Evolutionary conservation across 352 stramenopile species (phyloP).

Genomic region (Saprolegnia parasitica): DNA sequence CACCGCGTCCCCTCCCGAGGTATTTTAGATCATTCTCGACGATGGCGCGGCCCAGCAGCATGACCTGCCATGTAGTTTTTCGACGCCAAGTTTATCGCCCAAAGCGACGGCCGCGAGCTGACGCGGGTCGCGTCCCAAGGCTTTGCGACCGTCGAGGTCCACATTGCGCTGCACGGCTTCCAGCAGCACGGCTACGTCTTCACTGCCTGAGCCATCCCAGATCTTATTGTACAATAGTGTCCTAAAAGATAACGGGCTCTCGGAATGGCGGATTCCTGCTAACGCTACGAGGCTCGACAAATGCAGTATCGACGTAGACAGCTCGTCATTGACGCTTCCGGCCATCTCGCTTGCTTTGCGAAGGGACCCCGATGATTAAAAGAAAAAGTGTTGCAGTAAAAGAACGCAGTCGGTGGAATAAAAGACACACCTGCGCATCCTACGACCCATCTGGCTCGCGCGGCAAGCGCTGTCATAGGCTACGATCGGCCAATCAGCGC

Average conservation of each 20-base stretch:
- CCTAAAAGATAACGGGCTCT: no score
- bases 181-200: conserved; percentile 45
- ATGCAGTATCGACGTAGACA: no score
- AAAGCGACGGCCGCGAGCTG: conserved; percentile 63
- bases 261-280: not conserved
- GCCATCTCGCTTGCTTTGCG: no score
- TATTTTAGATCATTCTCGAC: conserved; percentile 17
- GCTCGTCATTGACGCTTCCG: no score
- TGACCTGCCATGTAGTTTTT: conserved; percentile 64
- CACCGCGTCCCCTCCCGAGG: conserved; percentile 73
- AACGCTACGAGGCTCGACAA: not conserved
- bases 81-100: conserved; percentile 69
- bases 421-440: no score
- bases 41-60: not conserved
- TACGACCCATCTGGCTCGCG: no score
- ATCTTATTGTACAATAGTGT: not conserved
- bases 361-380: no score
- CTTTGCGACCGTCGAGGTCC: conserved; percentile 51
- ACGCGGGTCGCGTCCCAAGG: conserved; percentile 56
- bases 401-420: no score
- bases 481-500: conserved; percentile 1
- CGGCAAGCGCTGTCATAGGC: not conserved
- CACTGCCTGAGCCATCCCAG: not conserved
- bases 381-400: no score
- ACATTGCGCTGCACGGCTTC: conserved; percentile 62